phyloP scores from a whole-genome alignment of 768 basidiomycete species.

The Floccularia luteovirens region DNA sequence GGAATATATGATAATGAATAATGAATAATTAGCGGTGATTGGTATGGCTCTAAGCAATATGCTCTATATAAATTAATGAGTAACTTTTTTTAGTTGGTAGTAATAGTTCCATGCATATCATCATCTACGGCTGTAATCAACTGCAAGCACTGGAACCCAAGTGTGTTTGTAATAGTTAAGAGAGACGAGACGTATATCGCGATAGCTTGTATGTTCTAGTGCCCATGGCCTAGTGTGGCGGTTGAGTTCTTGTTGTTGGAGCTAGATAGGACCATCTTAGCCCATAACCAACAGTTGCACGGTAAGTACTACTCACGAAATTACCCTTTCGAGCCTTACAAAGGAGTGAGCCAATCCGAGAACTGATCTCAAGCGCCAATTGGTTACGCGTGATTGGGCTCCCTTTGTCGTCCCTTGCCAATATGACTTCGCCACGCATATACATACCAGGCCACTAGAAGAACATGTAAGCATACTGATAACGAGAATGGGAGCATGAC shows the following conservation, averaged over 20 bases:
- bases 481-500: constrained; percentile 3
- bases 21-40: no score
- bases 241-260: constrained; percentile 6
- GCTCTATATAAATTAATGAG: no score
- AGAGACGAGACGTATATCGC: constrained; percentile 14
- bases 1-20: no score
- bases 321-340: neutral
- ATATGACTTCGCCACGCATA: constrained; percentile 1
- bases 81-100: no score
- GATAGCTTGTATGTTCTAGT: constrained; percentile 8
- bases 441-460: constrained; percentile 15
- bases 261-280: no score
- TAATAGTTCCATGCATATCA: no score
- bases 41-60: no score
- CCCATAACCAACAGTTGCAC: neutral
- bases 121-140: no score
- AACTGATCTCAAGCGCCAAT: constrained; percentile 8
- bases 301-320: neutral
- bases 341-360: constrained; percentile 3
- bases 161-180: constrained; percentile 15
- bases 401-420: constrained; percentile 1
- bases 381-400: constrained; percentile 8
- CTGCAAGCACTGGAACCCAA: constrained; percentile 17
- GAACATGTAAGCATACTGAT: neutral
- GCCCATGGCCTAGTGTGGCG: constrained; percentile 9